Evolutionary conservation across 805 yeast species (phyloP), one percentile per base, ranked within the genome.

Genomic region (Huiozyma sinensis): DNA sequence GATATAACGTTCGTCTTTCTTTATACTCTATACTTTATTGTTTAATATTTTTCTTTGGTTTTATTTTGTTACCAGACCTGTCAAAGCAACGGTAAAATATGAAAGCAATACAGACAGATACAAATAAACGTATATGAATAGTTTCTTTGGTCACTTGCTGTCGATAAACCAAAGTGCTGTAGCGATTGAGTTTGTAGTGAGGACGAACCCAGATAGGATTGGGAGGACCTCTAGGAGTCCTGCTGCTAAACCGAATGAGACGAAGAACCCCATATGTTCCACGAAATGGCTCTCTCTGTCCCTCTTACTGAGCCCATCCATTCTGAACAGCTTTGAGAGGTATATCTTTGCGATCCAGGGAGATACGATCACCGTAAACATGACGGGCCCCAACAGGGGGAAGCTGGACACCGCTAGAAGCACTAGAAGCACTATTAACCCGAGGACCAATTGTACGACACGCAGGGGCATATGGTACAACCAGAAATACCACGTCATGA

Each of bases 381-480:
- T 6, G n/a, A 53, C 40, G 9, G 66, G 64, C 3, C 66, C 66
- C 7, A 57, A 13, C 7, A 61, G 39, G 31, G 66, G 66, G 24
- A 60, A 40, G 31, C 50, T 46, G 6, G 64, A 55, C 13, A 60
- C 35, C n/a, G 47, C 36, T 33, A 61, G 39, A 7, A 46, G 8
- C 24, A 32, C 24, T 5, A 44, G 28, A 7, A 54, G 39, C 3
- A 46, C 42, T 0, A 50, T 8, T n/a, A 48, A 43, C 1, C 58
- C 57, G 5, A 45, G 10, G 6, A 47, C 13, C 42, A 57, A 57
- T 41, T 54, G 53, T 6, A 47, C 4, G 7, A 49, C 7, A 45
- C 57, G 56, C 48, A 52, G 45, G 28, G 64, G 64, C 28, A 61
- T 42, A 48, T 59, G 49, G 44, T 53, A 50, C 8, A 51, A 33